Percentiles rank a stretch among this genome's conserved stretches.
phyloP scores from a whole-genome alignment of 2,329 filamentous ascomycete genomes.

The Endocalyx cinctus region DNA sequence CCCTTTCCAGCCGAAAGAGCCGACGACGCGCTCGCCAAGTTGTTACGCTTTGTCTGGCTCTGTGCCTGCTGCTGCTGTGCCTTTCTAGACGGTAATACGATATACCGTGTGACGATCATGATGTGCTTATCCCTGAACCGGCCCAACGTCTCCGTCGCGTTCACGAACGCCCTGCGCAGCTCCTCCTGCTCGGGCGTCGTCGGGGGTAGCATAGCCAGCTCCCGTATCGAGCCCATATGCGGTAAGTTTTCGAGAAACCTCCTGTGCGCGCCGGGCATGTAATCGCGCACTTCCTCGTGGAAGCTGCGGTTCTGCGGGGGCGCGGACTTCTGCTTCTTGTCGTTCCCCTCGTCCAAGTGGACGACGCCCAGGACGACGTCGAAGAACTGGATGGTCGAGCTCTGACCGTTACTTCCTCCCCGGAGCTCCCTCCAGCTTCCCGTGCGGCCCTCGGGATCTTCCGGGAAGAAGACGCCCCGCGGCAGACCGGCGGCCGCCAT shows the following conservation, averaged over 20 bases:
- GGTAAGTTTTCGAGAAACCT: conserved; percentile 71
- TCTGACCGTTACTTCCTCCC: conserved; percentile 93
- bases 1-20: conserved; percentile 8
- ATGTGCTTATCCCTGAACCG: conserved; percentile 82
- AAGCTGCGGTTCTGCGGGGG: conserved; percentile 30
- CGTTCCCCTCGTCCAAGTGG: conserved; percentile 49
- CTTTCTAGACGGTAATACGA: conserved; percentile 67
- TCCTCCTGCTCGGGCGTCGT: conserved; percentile 45
- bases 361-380: conserved; percentile 82
- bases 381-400: conserved; percentile 88
- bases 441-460: conserved; percentile 62
- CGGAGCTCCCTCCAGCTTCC: conserved; percentile 70
- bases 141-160: conserved; percentile 69
- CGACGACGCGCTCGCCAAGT: conserved; percentile 42
- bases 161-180: conserved; percentile 54
- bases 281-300: conserved; percentile 69
- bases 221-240: conserved; percentile 45
- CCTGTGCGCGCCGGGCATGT: conserved; percentile 85
- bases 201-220: conserved; percentile 53
- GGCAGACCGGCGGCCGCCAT: conserved; percentile 83
- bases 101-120: conserved; percentile 84
- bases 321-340: conserved; percentile 4
- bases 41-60: conserved; percentile 33
- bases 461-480: conserved; percentile 72
- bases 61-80: conserved; percentile 14